phyloP scores from a whole-genome alignment of 2,329 filamentous ascomycete genomes.

The Hyphodiscus sp. region DNA sequence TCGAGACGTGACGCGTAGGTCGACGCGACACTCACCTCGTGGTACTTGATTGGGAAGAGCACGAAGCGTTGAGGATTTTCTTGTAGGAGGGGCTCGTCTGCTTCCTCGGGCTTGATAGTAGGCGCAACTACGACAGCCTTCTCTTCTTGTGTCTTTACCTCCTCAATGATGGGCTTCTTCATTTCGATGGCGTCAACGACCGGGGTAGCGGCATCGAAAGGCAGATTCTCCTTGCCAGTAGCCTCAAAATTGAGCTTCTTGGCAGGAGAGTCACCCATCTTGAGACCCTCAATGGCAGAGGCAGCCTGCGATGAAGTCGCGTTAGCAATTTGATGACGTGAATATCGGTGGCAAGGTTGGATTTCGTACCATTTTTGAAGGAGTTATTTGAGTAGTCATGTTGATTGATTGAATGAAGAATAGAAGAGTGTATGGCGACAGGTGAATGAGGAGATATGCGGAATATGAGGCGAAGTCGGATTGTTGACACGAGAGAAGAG shows the following conservation, averaged over 20 bases:
- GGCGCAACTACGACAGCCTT: constrained; percentile 38
- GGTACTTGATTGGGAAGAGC: constrained; percentile 98
- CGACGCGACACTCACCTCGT: constrained; percentile 67
- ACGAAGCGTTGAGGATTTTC: constrained; percentile 97
- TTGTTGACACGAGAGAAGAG: constrained; percentile 1
- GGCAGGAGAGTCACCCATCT: constrained; percentile 78
- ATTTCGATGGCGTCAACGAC: constrained; percentile 48
- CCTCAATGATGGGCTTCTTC: constrained; percentile 48
- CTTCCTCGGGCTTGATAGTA: constrained; percentile 61
- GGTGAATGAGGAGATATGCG: constrained; percentile 12
- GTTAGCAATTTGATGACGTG: constrained; percentile 27
- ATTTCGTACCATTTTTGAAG: constrained; percentile 61
- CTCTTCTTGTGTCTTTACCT: constrained; percentile 38
- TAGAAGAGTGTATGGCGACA: constrained; percentile 13
- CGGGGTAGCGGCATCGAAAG: constrained; percentile 43
- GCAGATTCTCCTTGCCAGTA: constrained; percentile 75
- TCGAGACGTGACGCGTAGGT: constrained; percentile 60
- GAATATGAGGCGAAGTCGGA: constrained; percentile 11
- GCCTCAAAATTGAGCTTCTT: constrained; percentile 81
- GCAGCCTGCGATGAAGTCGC: constrained; percentile 56
- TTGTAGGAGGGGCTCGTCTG: constrained; percentile 82
- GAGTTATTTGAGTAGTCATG: constrained; percentile 73
- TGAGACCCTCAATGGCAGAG: constrained; percentile 78
- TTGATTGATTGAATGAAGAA: constrained; percentile 18
- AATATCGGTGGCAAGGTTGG: constrained; percentile 31